phyloP scores from a whole-genome alignment of 2,329 filamentous ascomycete genomes.

The Ploettnerulaceae sp. region DNA sequence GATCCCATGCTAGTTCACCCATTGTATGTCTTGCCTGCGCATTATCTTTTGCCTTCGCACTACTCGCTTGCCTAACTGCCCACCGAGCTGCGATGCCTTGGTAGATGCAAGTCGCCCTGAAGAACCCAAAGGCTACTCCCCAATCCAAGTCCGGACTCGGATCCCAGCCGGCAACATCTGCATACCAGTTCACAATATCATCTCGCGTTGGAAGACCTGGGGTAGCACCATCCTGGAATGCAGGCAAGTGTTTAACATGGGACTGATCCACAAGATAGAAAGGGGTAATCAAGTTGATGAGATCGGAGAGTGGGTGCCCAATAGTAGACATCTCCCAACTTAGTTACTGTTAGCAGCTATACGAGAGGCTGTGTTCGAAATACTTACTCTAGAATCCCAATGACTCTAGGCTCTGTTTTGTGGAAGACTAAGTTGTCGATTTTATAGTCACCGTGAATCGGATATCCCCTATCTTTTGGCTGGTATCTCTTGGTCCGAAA shows the following conservation, averaged over 20 bases:
- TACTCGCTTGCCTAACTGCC: constrained; percentile 83
- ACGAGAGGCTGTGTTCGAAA: neutral
- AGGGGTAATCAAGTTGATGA: constrained; percentile 69
- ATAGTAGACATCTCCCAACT: constrained; percentile 98
- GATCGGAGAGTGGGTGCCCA: constrained; percentile 89
- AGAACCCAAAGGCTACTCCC: constrained; percentile 59
- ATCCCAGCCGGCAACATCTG: constrained; percentile 65
- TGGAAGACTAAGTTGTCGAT: constrained; percentile 90
- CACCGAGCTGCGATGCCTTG: constrained; percentile 92
- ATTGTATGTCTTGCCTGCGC: constrained; percentile 64
- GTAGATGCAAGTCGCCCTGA: constrained; percentile 56
- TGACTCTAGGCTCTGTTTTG: constrained; percentile 78
- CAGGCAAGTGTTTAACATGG: constrained; percentile 35
- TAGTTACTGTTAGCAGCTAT: constrained; percentile 3
- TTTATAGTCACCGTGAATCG: constrained; percentile 96
- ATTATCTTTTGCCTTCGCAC: constrained; percentile 71
- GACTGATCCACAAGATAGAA: constrained; percentile 33
- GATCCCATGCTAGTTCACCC: constrained; percentile 72
- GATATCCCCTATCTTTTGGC: constrained; percentile 69
- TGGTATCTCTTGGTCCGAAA: constrained; percentile 66
- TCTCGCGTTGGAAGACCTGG: constrained; percentile 47
- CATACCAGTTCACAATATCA: constrained; percentile 62
- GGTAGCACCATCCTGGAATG: constrained; percentile 45
- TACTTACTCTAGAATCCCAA: constrained; percentile 80
- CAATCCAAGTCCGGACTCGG: constrained; percentile 56